A percentile compares a stretch with the other conserved stretches of the same genome.
Conservation (phyloP, 2,329 filamentous ascomycete genomes). For the Scortechinia acanthostroma region DNA sequence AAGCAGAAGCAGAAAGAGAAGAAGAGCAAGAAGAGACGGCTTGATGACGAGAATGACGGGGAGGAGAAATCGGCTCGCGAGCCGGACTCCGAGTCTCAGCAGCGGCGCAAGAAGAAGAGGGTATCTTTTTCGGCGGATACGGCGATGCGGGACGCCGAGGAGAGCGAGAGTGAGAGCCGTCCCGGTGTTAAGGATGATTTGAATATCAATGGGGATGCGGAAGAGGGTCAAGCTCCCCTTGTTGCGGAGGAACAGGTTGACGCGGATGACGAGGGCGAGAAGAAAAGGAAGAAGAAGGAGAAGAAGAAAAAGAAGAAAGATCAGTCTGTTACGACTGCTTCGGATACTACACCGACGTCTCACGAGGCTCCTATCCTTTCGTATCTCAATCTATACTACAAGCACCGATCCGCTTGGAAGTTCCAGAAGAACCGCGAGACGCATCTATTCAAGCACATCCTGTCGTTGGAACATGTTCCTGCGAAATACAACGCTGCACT, state of each 20-base stretch:
- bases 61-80: not conserved
- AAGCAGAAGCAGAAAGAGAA: not conserved
- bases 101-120: not conserved
- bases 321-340: not conserved
- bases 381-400: not conserved
- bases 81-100: not conserved
- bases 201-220: not conserved
- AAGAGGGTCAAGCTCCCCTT: not conserved
- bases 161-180: not conserved
- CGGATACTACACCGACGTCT: not conserved
- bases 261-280: not conserved
- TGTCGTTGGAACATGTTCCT: not conserved
- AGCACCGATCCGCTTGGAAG: not conserved
- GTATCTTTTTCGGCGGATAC: not conserved
- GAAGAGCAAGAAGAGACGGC: not conserved
- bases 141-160: not conserved
- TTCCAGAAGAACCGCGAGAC: constrained; percentile 2
- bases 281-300: not conserved
- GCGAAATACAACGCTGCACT: not conserved
- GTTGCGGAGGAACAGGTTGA: not conserved
- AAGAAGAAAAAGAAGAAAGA: not conserved
- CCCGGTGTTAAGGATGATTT: not conserved
- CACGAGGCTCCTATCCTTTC: not conserved
- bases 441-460: not conserved
- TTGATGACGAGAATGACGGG: not conserved